Base-by-base conservation (phyloP, 371 early-diverging fungal species). In the Blakeslea trispora region DNA sequence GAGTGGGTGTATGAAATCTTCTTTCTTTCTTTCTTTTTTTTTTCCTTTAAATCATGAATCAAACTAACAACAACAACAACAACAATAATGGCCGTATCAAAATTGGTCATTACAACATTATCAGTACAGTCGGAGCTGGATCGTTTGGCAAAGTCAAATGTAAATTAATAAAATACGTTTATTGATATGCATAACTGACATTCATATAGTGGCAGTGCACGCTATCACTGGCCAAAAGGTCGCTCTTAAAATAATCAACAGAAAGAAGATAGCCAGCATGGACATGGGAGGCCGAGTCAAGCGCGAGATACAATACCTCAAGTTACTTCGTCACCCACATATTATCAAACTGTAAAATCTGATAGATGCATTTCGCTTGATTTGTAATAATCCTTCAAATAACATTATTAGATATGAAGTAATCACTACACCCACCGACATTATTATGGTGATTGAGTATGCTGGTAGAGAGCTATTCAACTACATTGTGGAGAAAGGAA, bases 131-230 rank as follows among this genome's bases (percentile, higher is more conserved):
- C 18, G 98, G 98, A 43, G 89, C 90, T 18, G 98, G 98, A 9
- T 92, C 94, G 2, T 98, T 96, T 78, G 98, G 97, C 51, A 98
- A 98, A 82, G 98, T 98, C 58, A 98, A 96, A 77, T 80, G 97
- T 96, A 88, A 75, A 80, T n/a, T n/a, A n/a, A n/a, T n/a, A n/a
- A n/a, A n/a, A 50, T 24, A n/a, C 41, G 17, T 17, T 53, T 23
- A 17, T 46, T n/a, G 53, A 5, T 57, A 41, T 76, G n/a, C 28
- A 5, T 28, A 28, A 28, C 28, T 28, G 28, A 28, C 28, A 28
- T 28, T 28, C 28, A 28, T 28, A 3, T 28, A 97, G 97, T 95
- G 69, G 98, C 97, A 14, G 91, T 93, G 21, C 98, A 98, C 67
- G 82, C 90, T 21, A 82, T 89, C 52, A 95, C 97, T 7, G 91